Conservation (phyloP, 2,329 filamentous ascomycete genomes). For the Bipolaris zeicola region DNA sequence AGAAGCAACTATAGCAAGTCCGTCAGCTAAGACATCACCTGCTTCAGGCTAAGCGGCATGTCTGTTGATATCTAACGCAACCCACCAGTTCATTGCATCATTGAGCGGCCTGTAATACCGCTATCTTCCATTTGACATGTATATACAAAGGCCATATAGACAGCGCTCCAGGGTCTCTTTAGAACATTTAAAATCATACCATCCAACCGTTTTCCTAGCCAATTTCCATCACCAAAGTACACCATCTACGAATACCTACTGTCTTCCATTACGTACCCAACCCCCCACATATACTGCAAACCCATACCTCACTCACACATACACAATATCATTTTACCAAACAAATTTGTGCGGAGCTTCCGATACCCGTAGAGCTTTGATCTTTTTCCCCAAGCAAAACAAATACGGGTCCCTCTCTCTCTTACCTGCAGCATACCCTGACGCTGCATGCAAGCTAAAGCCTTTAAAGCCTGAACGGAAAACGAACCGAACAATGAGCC, state of each 20-base stretch:
- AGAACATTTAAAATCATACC: constrained; percentile 3
- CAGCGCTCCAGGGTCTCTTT: not conserved
- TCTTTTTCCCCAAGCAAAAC: constrained; percentile 1
- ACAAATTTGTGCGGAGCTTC: constrained; percentile 7
- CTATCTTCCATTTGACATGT: constrained; percentile 8
- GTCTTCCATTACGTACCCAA: constrained; percentile 13
- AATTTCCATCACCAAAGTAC: constrained; percentile 10
- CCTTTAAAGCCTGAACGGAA: constrained; percentile 27
- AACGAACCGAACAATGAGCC: constrained; percentile 39
- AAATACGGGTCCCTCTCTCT: constrained; percentile 13
- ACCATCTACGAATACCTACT: constrained; percentile 15
- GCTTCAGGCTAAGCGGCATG: constrained; percentile 17
- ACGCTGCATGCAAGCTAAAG: constrained; percentile 41
- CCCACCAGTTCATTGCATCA: constrained; percentile 24
- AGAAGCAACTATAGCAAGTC: constrained; percentile 8
- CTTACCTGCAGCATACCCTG: constrained; percentile 22
- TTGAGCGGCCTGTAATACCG: constrained; percentile 12
- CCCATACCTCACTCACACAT: not conserved
- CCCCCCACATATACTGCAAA: not conserved
- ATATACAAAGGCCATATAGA: constrained; percentile 15
- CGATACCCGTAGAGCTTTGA: constrained; percentile 8
- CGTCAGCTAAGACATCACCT: constrained; percentile 19
- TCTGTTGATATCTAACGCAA: constrained; percentile 16
- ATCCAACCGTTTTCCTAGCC: constrained; percentile 6
- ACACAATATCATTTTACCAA: not conserved